Evolutionary conservation across 164 flowering plant species (phyloP), one percentile per base, ranked within the genome.

Genomic region (Echeveria elegans): DNA sequence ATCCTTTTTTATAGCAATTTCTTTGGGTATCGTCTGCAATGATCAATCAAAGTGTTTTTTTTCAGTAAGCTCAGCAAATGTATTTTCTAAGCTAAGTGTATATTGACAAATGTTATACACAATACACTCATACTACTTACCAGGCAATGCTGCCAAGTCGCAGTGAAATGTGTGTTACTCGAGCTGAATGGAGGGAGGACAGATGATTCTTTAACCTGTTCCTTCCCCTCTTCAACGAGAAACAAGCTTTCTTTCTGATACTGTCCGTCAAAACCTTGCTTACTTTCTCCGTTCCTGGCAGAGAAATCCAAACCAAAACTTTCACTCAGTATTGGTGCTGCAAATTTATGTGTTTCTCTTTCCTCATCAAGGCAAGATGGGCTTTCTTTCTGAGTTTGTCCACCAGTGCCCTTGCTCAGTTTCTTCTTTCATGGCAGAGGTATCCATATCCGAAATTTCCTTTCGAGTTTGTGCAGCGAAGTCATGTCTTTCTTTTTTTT

Each of bases 141-240:
- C 18, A 56, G 31, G 61, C 28, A 56, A 56, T 56, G 61, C 61
- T 28, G 61, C 61, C 61, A 56, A 11, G 31, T 10, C 8, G 61
- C 61, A 56, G 12, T 2, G 32, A 56, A 56, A 56, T 56, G 61
- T 56, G 32, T 56, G 61, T 56, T 29, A 4, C 6, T 56, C 18
- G 61, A 56, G 61, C 19, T 28, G 19, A 26, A 56, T 56, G 32
- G 18, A 14, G 61, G 61, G 12, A 28, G 61, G 31, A 23, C 19
- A 15, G 61, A 26, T 53, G 60, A 26, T 21, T 50, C 56, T 50
- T 50, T 50, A 53, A 10, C 26, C 18, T 6, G 2, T 10, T 52
- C 11, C 23, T 52, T 40, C 45, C 7, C 37, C 37, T 34, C 37
- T 34, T 34, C 37, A 34, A 34, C 37, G 7, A 3, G 7, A 34